A percentile compares a stretch with the other conserved stretches of the same genome.
phyloP scores from a whole-genome alignment of 805 yeast genomes.

The Myxozyma udenii region DNA sequence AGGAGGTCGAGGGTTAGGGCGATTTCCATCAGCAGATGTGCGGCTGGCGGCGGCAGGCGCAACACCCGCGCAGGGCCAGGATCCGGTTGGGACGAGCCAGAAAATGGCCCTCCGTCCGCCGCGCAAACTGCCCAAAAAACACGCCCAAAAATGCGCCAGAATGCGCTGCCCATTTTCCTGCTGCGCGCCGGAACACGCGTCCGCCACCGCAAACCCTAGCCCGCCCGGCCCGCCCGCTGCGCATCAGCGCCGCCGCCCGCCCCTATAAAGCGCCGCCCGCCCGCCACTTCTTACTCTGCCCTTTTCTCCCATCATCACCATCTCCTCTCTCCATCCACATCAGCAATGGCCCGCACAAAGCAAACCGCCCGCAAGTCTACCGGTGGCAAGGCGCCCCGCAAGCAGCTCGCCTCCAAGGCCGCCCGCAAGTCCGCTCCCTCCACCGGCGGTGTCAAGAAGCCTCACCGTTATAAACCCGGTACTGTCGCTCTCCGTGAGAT shows the following conservation, averaged over 20 bases:
- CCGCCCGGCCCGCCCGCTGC: slow-evolving; percentile 17
- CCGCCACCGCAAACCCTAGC: background rate
- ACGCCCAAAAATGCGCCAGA: slow-evolving; percentile 9
- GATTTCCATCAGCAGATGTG: slow-evolving; percentile 13
- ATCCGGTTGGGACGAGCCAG: background rate
- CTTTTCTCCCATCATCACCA: slow-evolving; percentile 2
- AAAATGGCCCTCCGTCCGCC: background rate
- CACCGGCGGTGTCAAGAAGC: slow-evolving; percentile 84
- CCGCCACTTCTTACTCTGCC: background rate
- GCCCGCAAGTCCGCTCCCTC: slow-evolving; percentile 87
- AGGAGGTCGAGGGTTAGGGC: slow-evolving; percentile 21
- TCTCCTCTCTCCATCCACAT: background rate
- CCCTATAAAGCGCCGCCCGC: slow-evolving; percentile 20
- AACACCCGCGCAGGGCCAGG: background rate
- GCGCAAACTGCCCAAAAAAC: slow-evolving; percentile 2
- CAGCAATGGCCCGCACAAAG: slow-evolving; percentile 77
- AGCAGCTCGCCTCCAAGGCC: slow-evolving; percentile 85
- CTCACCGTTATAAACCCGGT: slow-evolving; percentile 94
- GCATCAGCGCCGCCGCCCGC: slow-evolving; percentile 18
- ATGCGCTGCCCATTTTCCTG: slow-evolving; percentile 10
- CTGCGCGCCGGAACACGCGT: background rate
- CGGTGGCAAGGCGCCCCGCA: slow-evolving; percentile 92
- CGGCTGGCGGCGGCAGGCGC: slow-evolving; percentile 1
- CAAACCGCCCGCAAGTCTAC: slow-evolving; percentile 88
- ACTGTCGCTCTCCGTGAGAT: slow-evolving; percentile 90